Percentiles rank a stretch among this genome's conserved stretches.
Evolutionary conservation across 2,329 filamentous ascomycete genomes (phyloP).

Genomic region (Sphaerulina populicola): DNA sequence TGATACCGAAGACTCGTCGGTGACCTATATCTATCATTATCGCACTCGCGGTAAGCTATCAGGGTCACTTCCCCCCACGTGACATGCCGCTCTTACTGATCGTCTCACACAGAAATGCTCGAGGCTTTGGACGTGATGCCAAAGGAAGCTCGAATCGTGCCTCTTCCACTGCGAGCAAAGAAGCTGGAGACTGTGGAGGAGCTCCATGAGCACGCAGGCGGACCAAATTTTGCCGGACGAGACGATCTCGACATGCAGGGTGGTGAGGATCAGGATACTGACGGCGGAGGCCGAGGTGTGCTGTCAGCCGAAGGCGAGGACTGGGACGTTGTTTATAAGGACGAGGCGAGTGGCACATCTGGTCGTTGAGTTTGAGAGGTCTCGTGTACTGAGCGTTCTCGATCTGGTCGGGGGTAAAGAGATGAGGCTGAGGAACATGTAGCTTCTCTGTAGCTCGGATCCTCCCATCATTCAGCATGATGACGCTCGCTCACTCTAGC

Average conservation of each 20-base stretch:
- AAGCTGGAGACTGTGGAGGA: background rate
- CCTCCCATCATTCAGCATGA: too few species aligned
- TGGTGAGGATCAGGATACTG: background rate
- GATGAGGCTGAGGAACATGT: too few species aligned
- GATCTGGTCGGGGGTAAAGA: too few species aligned
- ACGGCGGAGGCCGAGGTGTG: background rate
- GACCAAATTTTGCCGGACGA: background rate
- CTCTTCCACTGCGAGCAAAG: background rate
- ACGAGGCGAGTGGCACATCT: background rate
- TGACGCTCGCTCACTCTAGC: too few species aligned
- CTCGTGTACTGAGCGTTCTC: background rate
- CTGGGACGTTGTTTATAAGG: slow-evolving; percentile 4
- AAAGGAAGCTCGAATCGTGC: slow-evolving; percentile 1
- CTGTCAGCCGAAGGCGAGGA: background rate
- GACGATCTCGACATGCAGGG: background rate
- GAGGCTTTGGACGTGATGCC: slow-evolving; percentile 6
- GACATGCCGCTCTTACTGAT: background rate
- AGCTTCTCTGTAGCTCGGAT: too few species aligned
- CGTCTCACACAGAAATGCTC: slow-evolving; percentile 3
- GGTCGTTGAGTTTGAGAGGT: background rate
- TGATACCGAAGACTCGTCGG: background rate
- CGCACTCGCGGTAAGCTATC: slow-evolving; percentile 5
- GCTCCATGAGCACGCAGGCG: background rate
- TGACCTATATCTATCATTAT: slow-evolving; percentile 8
- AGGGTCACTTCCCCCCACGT: background rate